phyloP scores from a whole-genome alignment of 148 eudicot species.

The Pharnaceum exiguum region DNA sequence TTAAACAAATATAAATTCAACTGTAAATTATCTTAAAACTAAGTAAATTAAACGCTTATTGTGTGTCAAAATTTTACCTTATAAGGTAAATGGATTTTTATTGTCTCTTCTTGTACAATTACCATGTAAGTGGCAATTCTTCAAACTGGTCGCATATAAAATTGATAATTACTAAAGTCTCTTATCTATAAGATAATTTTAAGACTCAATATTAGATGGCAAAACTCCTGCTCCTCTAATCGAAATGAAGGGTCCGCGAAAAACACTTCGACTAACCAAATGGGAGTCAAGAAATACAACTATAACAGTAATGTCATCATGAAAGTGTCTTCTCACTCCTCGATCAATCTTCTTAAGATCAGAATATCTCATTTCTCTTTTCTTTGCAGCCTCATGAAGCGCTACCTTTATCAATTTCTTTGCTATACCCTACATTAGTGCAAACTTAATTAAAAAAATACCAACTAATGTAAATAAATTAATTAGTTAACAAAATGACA shows the following conservation, averaged over 20 bases:
- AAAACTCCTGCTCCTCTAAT: constrained; percentile 47
- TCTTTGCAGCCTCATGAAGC: constrained; percentile 71
- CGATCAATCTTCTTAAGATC: constrained; percentile 68
- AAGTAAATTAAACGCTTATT: no score
- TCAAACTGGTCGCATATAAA: no score
- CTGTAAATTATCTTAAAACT: no score
- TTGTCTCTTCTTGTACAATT: no score
- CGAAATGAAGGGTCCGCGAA: constrained; percentile 38
- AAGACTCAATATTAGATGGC: constrained; percentile 15
- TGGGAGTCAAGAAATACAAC: constrained; percentile 61
- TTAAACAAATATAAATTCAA: no score
- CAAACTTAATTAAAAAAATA: neutral
- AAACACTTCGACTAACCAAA: constrained; percentile 42
- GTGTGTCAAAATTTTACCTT: no score
- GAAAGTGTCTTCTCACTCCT: constrained; percentile 80
- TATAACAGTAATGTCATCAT: constrained; percentile 77
- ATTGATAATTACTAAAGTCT: no score
- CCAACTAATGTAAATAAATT: no score
- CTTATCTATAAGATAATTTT: no score
- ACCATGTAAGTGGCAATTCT: no score
- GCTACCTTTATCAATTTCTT: constrained; percentile 70
- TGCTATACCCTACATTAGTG: constrained; percentile 55
- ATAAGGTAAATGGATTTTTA: no score
- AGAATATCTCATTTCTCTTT: constrained; percentile 80
- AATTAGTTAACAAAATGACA: no score